Evolutionary conservation across 2,329 filamentous ascomycete species (phyloP).

Genomic region (Coniochaeta sp.): DNA sequence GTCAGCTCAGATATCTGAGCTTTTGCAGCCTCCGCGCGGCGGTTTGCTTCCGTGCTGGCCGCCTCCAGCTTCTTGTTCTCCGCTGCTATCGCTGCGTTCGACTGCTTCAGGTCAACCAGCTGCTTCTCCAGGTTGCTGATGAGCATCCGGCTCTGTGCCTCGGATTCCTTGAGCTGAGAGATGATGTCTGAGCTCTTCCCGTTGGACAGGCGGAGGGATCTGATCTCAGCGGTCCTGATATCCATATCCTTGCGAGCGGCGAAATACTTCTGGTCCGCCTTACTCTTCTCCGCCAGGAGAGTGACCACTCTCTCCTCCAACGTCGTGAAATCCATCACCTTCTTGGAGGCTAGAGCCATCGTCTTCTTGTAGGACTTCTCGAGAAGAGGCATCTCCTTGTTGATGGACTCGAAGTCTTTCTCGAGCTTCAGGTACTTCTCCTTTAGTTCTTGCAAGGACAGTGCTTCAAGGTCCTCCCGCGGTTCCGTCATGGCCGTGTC

Average conservation of each 20-base stretch:
- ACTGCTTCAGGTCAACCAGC: conserved; percentile 71
- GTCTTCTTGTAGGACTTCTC: conserved; percentile 88
- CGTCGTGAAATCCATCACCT: conserved; percentile 67
- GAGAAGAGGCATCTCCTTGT: conserved; percentile 81
- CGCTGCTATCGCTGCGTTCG: conserved; percentile 59
- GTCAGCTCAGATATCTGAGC: conserved; percentile 73
- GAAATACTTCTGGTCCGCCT: conserved; percentile 97
- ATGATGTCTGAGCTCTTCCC: conserved; percentile 91
- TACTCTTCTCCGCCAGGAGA: conserved; percentile 81
- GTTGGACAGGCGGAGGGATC: conserved; percentile 73
- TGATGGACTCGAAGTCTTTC: conserved; percentile 75
- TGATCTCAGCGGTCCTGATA: conserved; percentile 71
- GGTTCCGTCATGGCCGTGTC: conserved; percentile 37
- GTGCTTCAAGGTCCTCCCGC: conserved; percentile 43
- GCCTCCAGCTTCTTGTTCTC: conserved; percentile 73
- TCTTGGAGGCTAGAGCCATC: conserved; percentile 76
- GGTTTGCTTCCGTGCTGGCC: conserved; percentile 60
- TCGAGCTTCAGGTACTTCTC: conserved; percentile 68
- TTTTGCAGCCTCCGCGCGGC: conserved; percentile 64
- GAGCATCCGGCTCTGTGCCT: conserved; percentile 67
- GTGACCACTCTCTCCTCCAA: conserved; percentile 73
- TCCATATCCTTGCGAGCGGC: conserved; percentile 92
- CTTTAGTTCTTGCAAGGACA: conserved; percentile 65
- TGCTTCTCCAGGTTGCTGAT: conserved; percentile 88
- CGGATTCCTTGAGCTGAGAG: conserved; percentile 83